Conservation (phyloP, 1,284 basidiomycete species). For the Tylopilus sp. region DNA sequence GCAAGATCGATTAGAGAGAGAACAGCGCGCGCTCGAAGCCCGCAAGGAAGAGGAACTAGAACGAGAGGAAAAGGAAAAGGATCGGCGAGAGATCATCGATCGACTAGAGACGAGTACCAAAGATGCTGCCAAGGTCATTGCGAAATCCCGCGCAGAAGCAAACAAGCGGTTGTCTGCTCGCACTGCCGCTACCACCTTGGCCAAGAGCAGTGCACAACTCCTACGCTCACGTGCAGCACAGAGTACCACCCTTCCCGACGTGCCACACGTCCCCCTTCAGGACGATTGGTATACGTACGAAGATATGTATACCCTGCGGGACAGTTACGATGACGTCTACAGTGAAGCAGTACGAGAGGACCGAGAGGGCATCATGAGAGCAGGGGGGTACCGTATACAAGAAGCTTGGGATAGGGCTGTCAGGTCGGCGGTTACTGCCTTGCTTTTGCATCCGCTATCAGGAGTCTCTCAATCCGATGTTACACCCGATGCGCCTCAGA, state of each 20-base stretch:
- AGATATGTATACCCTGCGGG: slow-evolving; percentile 55
- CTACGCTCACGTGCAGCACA: slow-evolving; percentile 55
- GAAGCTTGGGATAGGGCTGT: slow-evolving; percentile 88
- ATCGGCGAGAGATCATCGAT: slow-evolving; percentile 73
- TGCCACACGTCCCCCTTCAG: slow-evolving; percentile 70
- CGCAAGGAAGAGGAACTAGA: slow-evolving; percentile 71
- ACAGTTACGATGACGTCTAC: slow-evolving; percentile 64
- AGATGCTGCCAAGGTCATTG: slow-evolving; percentile 64
- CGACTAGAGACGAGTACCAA: slow-evolving; percentile 72
- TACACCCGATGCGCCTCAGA: slow-evolving; percentile 5
- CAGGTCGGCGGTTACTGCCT: slow-evolving; percentile 68
- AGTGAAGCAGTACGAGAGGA: slow-evolving; percentile 76
- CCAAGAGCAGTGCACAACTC: slow-evolving; percentile 50
- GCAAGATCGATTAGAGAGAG: slow-evolving; percentile 62
- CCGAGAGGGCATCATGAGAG: slow-evolving; percentile 75
- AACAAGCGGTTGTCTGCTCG: slow-evolving; percentile 56
- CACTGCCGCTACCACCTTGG: slow-evolving; percentile 41
- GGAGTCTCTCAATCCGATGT: slow-evolving; percentile 22
- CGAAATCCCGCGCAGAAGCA: slow-evolving; percentile 64
- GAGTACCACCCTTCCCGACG: slow-evolving; percentile 62
- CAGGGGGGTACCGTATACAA: slow-evolving; percentile 78
- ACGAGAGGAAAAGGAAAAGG: slow-evolving; percentile 72
- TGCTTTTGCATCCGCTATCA: slow-evolving; percentile 53
- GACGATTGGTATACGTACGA: slow-evolving; percentile 75
- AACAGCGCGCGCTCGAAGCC: slow-evolving; percentile 66